Evolutionary conservation across 208 protist species (phyloP), one percentile per base, ranked within the genome.

Genomic region (Trypanosoma mega): DNA sequence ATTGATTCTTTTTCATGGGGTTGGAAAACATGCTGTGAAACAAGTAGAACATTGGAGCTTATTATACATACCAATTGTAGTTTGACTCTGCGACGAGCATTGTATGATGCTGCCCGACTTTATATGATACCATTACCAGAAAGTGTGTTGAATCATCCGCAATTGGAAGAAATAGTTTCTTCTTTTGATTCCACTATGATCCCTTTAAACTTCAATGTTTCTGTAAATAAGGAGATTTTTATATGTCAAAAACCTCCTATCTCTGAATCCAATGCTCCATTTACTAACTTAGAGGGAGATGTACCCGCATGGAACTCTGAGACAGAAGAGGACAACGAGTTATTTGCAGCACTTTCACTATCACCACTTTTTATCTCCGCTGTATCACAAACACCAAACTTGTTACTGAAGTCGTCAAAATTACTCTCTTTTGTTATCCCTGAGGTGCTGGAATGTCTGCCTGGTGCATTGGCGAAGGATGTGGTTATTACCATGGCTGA

Each of bases 1-100:
- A 43, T 64, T 33, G 36, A 55, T 39, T 36, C 34, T 21, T 64
- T 33, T 64, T 31, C 9, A 5, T 53, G 58, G 45, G 43, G 45
- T 34, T 64, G 58, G 58, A 21, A 41, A 31, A 39, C 30, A 45
- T 20, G 29, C n/a, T 24, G 43, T 37, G n/a, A 23, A 12, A 47
- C 39, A 36, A 16, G 20, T 21, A 49, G 6, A 49, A 37, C 37
- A 60, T 14, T 60, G 24, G 4, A 44, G 21, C 20, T 60, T 36
- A 60, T 60, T 49, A 23, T n/a, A 34, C 24, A 60, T n/a, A 36
- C 36, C 2, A 2, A 18, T 9, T 60, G 37, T 31, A 37, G 23
- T 44, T 49, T 60, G 27, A 9, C 54, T 37, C 26, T 60, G 24
- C 54, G 54, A 24, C 27, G 24, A 36, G 54, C 41, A 34, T 33